Conservation (phyloP, 2,329 filamentous ascomycete species). For the Talaromyces piceae region DNA sequence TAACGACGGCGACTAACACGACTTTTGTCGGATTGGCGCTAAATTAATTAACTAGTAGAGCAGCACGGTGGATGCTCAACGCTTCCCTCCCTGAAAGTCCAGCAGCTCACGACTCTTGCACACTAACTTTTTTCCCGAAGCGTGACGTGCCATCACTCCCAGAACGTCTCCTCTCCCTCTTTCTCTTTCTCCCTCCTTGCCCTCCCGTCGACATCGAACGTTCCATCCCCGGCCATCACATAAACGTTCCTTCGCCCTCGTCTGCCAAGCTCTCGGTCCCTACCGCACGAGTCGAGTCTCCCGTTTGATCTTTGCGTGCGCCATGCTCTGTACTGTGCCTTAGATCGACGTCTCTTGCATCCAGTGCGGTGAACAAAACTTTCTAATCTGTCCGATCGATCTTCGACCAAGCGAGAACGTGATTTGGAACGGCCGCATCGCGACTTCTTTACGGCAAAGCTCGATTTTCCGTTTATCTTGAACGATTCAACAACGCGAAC, state of each 20-base stretch:
- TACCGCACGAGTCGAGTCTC: slow-evolving; percentile 5
- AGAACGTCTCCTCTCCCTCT: slow-evolving; percentile 11
- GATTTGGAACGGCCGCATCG: neutral
- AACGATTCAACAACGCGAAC: neutral
- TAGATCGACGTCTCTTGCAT: slow-evolving; percentile 26
- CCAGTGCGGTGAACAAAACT: slow-evolving; percentile 4
- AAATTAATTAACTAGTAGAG: no score
- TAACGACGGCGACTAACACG: neutral
- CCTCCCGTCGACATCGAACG: slow-evolving; percentile 11
- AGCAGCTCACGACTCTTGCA: neutral
- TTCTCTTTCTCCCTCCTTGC: slow-evolving; percentile 10
- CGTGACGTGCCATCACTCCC: neutral
- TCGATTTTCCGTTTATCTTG: neutral
- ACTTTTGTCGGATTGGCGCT: neutral
- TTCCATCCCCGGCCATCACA: slow-evolving; percentile 4
- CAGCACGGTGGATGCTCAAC: neutral
- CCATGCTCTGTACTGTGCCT: slow-evolving; percentile 26
- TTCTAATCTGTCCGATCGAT: neutral
- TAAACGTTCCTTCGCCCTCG: slow-evolving; percentile 13
- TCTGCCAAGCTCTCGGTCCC: slow-evolving; percentile 16
- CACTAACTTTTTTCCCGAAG: slow-evolving; percentile 4
- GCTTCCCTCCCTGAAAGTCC: neutral
- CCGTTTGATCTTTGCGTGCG: slow-evolving; percentile 18
- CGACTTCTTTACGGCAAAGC: neutral
- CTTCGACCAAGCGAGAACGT: neutral